phyloP scores from a whole-genome alignment of 495 filamentous ascomycete species.

The Podospora tetraspora region DNA sequence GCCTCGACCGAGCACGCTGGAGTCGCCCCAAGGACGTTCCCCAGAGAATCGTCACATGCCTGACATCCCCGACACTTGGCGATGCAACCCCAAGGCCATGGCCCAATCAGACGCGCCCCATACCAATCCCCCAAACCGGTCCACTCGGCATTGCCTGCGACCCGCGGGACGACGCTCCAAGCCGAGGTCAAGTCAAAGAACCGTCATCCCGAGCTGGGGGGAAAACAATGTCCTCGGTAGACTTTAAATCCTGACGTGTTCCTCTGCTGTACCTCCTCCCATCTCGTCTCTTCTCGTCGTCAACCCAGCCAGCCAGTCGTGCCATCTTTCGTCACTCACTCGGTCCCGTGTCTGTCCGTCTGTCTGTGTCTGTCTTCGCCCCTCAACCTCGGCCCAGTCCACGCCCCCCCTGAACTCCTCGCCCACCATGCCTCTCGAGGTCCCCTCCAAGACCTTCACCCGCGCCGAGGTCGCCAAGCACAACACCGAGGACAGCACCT shows the following conservation, averaged over 20 bases:
- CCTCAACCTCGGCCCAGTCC: background rate
- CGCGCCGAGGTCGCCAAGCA: constrained; percentile 75
- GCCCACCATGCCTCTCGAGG: constrained; percentile 22
- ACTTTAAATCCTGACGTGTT: background rate
- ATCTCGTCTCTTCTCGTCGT: background rate
- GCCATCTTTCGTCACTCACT: background rate
- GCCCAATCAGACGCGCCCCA: constrained; percentile 10
- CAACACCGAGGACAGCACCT: constrained; percentile 70
- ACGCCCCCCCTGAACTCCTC: background rate
- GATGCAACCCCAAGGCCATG: background rate
- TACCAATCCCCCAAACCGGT: constrained; percentile 16
- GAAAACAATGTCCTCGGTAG: background rate
- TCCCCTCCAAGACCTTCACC: constrained; percentile 52
- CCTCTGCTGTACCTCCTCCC: background rate
- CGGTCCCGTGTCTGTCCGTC: background rate
- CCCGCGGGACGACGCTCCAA: background rate
- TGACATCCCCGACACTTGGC: background rate
- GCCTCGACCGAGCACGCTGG: background rate
- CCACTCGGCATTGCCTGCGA: background rate
- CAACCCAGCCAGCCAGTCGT: background rate
- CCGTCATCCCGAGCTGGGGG: background rate
- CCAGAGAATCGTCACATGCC: constrained; percentile 22
- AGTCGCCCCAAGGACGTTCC: background rate
- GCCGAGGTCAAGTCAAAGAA: background rate
- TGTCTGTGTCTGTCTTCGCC: constrained; percentile 1